phyloP scores from a whole-genome alignment of 192 early-diverging fungal species.

The Coemansia sp. region DNA sequence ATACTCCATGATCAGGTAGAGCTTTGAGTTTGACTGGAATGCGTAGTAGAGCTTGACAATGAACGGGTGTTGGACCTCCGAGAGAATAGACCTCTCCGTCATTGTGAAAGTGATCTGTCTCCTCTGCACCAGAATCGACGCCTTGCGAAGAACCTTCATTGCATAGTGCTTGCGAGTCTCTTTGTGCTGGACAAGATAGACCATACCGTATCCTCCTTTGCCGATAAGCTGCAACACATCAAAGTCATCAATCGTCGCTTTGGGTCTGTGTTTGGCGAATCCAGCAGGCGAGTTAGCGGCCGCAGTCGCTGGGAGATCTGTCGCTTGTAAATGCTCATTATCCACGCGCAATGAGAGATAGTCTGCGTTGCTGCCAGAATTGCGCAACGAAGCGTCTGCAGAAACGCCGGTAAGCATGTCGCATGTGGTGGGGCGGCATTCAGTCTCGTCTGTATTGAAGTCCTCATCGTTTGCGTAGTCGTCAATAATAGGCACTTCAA shows the following conservation, averaged over 20 bases:
- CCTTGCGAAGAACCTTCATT: conserved; percentile 94
- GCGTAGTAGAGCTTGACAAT: conserved; percentile 92
- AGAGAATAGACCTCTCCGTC: conserved; percentile 85
- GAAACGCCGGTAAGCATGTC: neutral
- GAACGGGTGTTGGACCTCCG: conserved; percentile 84
- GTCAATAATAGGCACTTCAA: conserved; percentile 51
- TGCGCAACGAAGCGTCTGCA: neutral
- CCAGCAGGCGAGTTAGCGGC: neutral
- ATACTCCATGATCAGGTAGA: conserved; percentile 91
- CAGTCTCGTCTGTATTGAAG: conserved; percentile 4
- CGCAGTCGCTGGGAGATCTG: neutral
- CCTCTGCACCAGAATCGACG: conserved; percentile 75
- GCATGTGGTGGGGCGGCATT: too few species aligned
- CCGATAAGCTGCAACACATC: conserved; percentile 63
- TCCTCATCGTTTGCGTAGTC: conserved; percentile 44
- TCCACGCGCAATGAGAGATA: neutral
- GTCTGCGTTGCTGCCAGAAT: neutral
- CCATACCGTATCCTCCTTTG: conserved; percentile 80
- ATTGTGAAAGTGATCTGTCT: conserved; percentile 82
- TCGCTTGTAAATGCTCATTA: neutral
- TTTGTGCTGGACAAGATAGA: conserved; percentile 79
- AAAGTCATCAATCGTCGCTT: conserved; percentile 59
- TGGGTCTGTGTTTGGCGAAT: neutral
- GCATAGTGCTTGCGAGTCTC: conserved; percentile 63
- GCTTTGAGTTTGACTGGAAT: conserved; percentile 83